phyloP scores from a whole-genome alignment of 2,329 filamentous ascomycete genomes.

The Cordyceps farinosa region DNA sequence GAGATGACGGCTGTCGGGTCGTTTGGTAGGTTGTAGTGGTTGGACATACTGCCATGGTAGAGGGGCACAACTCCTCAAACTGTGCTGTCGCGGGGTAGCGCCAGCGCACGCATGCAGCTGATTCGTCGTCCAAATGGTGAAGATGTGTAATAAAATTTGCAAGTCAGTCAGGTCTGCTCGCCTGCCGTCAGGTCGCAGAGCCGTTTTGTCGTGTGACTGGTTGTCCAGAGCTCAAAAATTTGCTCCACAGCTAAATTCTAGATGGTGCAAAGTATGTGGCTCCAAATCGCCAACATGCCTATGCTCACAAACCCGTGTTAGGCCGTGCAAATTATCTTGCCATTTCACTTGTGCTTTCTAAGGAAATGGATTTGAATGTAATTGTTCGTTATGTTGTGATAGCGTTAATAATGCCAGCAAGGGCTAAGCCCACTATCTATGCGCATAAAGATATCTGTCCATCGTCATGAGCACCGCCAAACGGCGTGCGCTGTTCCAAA shows the following conservation, averaged over 20 bases:
- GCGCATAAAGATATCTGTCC: conserved; percentile 15
- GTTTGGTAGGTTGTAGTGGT: neutral
- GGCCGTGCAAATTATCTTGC: neutral
- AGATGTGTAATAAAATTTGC: neutral
- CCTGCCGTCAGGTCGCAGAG: neutral
- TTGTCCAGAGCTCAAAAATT: conserved; percentile 8
- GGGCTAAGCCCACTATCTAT: conserved; percentile 13
- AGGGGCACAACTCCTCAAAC: conserved; percentile 8
- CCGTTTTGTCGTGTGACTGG: neutral
- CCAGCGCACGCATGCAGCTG: neutral
- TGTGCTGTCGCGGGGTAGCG: neutral
- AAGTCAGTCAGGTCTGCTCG: neutral
- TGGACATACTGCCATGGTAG: conserved; percentile 9
- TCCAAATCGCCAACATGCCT: neutral
- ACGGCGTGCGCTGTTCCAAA: conserved; percentile 2
- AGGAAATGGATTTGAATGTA: neutral
- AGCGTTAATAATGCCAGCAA: neutral
- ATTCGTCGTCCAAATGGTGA: no score
- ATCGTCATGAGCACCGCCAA: conserved; percentile 15
- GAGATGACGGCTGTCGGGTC: neutral
- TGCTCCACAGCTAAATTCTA: conserved; percentile 12
- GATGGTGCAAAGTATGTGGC: neutral
- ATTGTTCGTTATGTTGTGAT: conserved; percentile 10
- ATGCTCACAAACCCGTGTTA: neutral
- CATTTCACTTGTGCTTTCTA: neutral